Evolutionary conservation across 2,329 filamentous ascomycete genomes (phyloP), one percentile per base, ranked within the genome.

Genomic region (Colletotrichum sojae): DNA sequence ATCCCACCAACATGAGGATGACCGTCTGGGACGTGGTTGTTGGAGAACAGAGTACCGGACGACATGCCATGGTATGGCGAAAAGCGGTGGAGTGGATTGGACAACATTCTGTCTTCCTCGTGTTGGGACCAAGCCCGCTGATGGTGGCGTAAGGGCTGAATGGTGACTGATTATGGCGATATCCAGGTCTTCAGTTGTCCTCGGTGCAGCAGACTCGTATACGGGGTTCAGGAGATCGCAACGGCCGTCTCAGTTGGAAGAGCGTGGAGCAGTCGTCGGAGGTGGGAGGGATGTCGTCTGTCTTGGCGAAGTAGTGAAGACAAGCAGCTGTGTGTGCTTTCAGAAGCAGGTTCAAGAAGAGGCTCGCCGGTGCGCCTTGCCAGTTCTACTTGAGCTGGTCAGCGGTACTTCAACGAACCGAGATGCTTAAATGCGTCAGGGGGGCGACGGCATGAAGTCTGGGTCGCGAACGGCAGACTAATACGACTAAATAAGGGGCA

Each of bases 81-180:
- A 73, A 89, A 90, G 51, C 88, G 87, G 74, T 90, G 88, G 45
- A 90, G 84, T 64, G 88, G 89, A 75, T 90, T 90, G 67, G 88
- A 90, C 77, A 91, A 78, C 89, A 91, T 91, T 64, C 81, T 85
- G 82, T 71, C 48, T 63, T 67, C 51, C 22, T 51, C 45, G 56
- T 70, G 71, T 48, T 55, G 53, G 63, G 62, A 46, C 67, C 67
- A 61, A 57, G 67, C 56, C 56, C 67, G 64, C 39, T 54, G 58
- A 18, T 57, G 52, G 25, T 45, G 63, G 25, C 20, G 63, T 70
- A 31, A 5, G 16, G 56, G 52, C 55, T 60, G 51, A 67, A 69
- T 69, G 22, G 51, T 67, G 56, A 40, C 36, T 8, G 36, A n/a
- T 36, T 52, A 31, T 15, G 45, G 64, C n/a, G 8, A 36, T 36